These are phyloP conservation scores for Ogataea hybrid DNA, from an alignment of 1,139 yeast species.

Conservation along the genomic window DNA sequence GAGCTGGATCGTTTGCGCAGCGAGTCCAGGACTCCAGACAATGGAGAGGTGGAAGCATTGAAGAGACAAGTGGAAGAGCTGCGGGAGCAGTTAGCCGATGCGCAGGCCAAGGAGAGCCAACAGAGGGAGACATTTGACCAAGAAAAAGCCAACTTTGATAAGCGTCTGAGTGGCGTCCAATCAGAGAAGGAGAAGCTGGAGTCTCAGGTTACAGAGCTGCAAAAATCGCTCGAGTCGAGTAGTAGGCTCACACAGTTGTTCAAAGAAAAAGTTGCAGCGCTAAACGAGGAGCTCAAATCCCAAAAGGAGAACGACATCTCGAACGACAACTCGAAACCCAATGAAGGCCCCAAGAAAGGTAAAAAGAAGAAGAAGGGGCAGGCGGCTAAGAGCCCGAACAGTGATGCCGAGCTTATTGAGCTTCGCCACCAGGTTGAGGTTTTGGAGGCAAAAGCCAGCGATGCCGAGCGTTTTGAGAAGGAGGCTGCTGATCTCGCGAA, in stretches of 20 bases:
- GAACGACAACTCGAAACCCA: constrained; percentile 1
- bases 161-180: constrained; percentile 1
- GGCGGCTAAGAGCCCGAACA: constrained; percentile 21
- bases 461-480: constrained; percentile 16
- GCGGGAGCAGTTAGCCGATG: background rate
- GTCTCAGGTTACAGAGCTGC: constrained; percentile 14
- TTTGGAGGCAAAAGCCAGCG: constrained; percentile 16
- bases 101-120: background rate
- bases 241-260: constrained; percentile 25
- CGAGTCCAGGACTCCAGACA: background rate
- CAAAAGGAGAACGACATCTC: constrained; percentile 1
- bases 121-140: background rate
- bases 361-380: constrained; percentile 22
- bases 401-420: constrained; percentile 24
- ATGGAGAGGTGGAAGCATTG: constrained; percentile 1
- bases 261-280: constrained; percentile 24
- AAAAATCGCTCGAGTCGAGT: constrained; percentile 22
- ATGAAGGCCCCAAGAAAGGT: constrained; percentile 12
- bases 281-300: constrained; percentile 20
- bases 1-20: constrained; percentile 1
- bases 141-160: background rate
- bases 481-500: constrained; percentile 20
- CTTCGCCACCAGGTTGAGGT: constrained; percentile 27
- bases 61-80: background rate
- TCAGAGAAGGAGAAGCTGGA: constrained; percentile 1